Evolutionary conservation across 495 filamentous ascomycete genomes (phyloP).

Genomic region (Aspergillus mulundensis): DNA sequence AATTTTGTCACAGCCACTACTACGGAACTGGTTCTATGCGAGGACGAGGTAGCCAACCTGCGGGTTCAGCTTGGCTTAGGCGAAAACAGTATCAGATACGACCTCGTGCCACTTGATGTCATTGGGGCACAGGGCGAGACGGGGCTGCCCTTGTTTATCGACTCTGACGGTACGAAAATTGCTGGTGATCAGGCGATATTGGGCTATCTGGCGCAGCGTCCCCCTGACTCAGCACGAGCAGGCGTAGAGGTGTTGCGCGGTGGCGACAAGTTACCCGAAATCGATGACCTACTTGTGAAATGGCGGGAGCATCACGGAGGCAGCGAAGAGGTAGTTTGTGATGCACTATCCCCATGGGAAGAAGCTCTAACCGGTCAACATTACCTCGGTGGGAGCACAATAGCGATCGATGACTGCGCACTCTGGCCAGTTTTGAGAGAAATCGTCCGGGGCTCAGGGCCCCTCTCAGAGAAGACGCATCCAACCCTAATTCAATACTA

Average conservation of each 20-base stretch:
- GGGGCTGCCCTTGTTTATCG: slow-evolving; percentile 26
- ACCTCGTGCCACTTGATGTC: slow-evolving; percentile 16
- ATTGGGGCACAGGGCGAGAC: background rate
- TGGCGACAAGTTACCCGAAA: slow-evolving; percentile 28
- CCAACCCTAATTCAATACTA: slow-evolving; percentile 53
- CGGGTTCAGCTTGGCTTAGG: slow-evolving; percentile 54
- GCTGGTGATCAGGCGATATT: slow-evolving; percentile 36
- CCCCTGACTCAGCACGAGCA: slow-evolving; percentile 23
- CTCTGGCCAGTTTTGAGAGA: slow-evolving; percentile 68
- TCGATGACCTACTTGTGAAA: slow-evolving; percentile 26
- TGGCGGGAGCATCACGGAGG: slow-evolving; percentile 28
- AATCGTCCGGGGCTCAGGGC: slow-evolving; percentile 37
- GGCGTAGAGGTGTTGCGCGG: slow-evolving; percentile 32
- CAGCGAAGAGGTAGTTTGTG: slow-evolving; percentile 15
- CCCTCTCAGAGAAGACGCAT: slow-evolving; percentile 28
- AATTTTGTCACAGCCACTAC: slow-evolving; percentile 58
- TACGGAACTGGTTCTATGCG: slow-evolving; percentile 49
- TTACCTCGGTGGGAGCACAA: slow-evolving; percentile 53
- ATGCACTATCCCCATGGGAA: slow-evolving; percentile 47
- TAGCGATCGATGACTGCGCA: slow-evolving; percentile 65
- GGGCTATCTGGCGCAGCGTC: slow-evolving; percentile 24
- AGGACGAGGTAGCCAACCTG: slow-evolving; percentile 52
- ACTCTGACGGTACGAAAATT: slow-evolving; percentile 24
- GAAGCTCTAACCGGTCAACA: slow-evolving; percentile 35
- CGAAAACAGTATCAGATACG: slow-evolving; percentile 56